Evolutionary conservation across 257 asterid genomes (phyloP), one percentile per base, ranked within the genome.

Genomic region (Lycium barbarum): DNA sequence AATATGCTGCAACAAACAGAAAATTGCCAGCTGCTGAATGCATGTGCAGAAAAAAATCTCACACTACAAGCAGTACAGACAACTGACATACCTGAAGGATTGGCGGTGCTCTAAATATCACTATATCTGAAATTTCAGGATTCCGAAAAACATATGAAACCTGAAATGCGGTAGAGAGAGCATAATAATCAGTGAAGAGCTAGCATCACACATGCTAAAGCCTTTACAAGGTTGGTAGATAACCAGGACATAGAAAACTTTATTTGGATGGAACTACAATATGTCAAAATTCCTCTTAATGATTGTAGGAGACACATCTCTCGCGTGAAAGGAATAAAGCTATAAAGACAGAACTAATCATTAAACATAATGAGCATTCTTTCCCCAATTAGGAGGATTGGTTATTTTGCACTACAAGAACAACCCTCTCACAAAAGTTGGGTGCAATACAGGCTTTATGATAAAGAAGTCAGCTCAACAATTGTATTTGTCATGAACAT

Each of bases 41-140:
- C 0, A 1, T 53, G 66, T 78, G 82, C 65, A 7, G 9, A 58
- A 55, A 84, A 57, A 43, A 20, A 63, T 40, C 38, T 51, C 83
- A 35, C 8, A 47, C 68, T 83, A 83, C 26, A 53, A 83, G 49
- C 68, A 35, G n/a, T 5, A 11, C 45, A 40, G 63, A 12, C 65
- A 86, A 58, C 17, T 54, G 80, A 84, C 79, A 54, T 86, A 96
- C 99, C 93, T 93, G 98, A 84, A 95, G 97, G 88, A 90, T 86
- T 13, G 91, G 89, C 85, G 99, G 98, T 53, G 98, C 98, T 86
- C 86, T 93, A 88, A 97, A 95, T 58, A 97, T 93, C 84, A 97
- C 99, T 71, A 97, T 94, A 80, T 96, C 99, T 1, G 91, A 92
- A 89, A 95, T 88, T 71, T 92, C 92, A 22, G 99, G 99, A 79